Percentiles rank a stretch among this genome's conserved stretches.
Conservation (phyloP, 352 stramenopile genomes). For the Phytophthora sp. region DNA sequence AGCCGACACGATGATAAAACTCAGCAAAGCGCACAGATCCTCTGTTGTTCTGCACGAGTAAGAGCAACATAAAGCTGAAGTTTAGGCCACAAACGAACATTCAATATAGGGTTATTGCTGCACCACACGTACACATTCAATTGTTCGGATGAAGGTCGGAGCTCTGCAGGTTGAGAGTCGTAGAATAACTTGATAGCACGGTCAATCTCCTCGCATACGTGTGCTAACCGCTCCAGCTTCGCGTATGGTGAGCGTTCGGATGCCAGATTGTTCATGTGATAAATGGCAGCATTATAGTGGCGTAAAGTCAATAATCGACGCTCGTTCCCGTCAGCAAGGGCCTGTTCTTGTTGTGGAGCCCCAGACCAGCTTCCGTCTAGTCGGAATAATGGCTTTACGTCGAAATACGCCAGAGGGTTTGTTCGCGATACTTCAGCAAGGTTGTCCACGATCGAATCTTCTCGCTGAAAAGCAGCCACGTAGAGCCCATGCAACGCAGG, state of each 20-base stretch:
- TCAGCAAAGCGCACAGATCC: conserved; percentile 55
- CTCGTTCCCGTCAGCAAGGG: conserved; percentile 30
- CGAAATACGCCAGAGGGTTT: conserved; percentile 44
- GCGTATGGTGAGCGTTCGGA: conserved; percentile 59
- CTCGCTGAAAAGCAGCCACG: conserved; percentile 50
- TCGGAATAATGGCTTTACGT: conserved; percentile 51
- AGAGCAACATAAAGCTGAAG: background rate
- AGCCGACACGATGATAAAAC: conserved; percentile 59
- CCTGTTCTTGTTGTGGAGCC: background rate
- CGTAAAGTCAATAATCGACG: conserved; percentile 37
- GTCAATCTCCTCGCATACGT: conserved; percentile 55
- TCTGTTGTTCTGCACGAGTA: conserved; percentile 40
- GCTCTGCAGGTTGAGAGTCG: conserved; percentile 19
- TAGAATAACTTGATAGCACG: conserved; percentile 53
- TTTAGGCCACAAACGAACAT: background rate
- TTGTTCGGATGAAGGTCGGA: conserved; percentile 23
- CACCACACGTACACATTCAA: conserved; percentile 48
- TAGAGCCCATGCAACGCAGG: conserved; percentile 65
- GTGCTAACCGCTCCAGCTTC: conserved; percentile 56
- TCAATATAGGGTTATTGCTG: background rate
- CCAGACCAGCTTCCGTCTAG: conserved; percentile 57
- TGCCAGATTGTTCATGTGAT: conserved; percentile 51
- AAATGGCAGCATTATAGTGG: conserved; percentile 47
- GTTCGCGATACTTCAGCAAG: conserved; percentile 36
- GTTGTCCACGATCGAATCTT: conserved; percentile 52